These are phyloP conservation scores for Crepidotus variabilis DNA, from an alignment of 768 basidiomycete species.

Conservation along the genomic window DNA sequence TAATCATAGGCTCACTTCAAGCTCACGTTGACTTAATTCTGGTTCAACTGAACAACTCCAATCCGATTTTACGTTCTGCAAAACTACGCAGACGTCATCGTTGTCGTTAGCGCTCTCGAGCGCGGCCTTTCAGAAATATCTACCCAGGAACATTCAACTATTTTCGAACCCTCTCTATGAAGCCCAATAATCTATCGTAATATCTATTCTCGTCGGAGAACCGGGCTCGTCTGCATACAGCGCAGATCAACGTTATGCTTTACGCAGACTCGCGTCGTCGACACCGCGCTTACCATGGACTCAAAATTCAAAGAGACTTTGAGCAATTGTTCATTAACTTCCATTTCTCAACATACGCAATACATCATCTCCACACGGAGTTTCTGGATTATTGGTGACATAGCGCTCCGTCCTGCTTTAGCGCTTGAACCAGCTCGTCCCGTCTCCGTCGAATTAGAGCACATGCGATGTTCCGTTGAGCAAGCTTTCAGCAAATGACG, in stretches of 20 bases:
- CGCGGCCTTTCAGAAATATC: not conserved
- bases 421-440: no score
- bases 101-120: not conserved
- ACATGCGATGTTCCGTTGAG: no score
- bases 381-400: no score
- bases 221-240: not conserved
- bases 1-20: not conserved
- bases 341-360: not conserved
- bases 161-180: not conserved
- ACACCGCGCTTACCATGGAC: not conserved
- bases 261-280: not conserved
- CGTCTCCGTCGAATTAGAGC: no score
- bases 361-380: no score
- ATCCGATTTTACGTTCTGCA: not conserved
- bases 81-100: not conserved
- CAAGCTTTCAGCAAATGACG: no score
- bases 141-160: not conserved
- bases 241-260: not conserved
- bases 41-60: not conserved
- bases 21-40: not conserved
- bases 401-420: no score
- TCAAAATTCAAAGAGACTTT: no score
- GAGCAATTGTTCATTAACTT: not conserved
- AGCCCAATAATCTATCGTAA: not conserved
- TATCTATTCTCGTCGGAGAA: not conserved